These are phyloP conservation scores for Eucalyptus pauciflora DNA, from an alignment of 345 rosid species.

Conservation along the genomic window DNA sequence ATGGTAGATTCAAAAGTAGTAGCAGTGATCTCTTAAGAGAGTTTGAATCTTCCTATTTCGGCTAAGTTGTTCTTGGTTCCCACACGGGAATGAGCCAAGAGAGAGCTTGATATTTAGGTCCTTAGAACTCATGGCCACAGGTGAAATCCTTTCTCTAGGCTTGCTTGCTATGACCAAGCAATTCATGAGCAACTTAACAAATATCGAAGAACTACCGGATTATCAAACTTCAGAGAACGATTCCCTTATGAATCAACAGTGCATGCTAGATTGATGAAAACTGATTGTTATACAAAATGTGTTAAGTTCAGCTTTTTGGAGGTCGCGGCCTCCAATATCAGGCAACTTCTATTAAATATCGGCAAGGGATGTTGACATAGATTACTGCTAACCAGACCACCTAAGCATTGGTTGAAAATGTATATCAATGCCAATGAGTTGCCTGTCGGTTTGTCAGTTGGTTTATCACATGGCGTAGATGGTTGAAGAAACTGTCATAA, in stretches of 20 bases:
- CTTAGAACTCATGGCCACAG: too few species aligned
- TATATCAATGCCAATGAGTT: background rate
- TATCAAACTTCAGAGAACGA: too few species aligned
- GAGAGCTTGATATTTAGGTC: background rate
- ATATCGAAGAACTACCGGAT: background rate
- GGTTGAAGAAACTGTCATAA: background rate
- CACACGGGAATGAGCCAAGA: fast-evolving
- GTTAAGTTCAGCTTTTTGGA: too few species aligned
- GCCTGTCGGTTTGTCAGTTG: background rate
- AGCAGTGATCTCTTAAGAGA: background rate
- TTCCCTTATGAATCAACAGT: too few species aligned
- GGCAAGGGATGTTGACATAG: background rate
- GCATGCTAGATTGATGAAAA: too few species aligned
- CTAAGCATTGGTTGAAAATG: background rate
- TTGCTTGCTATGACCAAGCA: background rate
- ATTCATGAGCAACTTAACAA: background rate
- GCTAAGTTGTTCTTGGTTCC: background rate
- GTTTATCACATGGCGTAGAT: background rate
- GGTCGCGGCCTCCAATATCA: too few species aligned
- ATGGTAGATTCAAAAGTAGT: background rate
- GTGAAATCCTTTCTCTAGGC: background rate
- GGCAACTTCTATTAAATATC: too few species aligned
- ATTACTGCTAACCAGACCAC: background rate
- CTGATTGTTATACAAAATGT: too few species aligned
- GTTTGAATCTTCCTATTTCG: background rate